These are phyloP conservation scores for Lithospermum erythrorhizon DNA, from an alignment of 257 asterid species.

Conservation along the genomic window DNA sequence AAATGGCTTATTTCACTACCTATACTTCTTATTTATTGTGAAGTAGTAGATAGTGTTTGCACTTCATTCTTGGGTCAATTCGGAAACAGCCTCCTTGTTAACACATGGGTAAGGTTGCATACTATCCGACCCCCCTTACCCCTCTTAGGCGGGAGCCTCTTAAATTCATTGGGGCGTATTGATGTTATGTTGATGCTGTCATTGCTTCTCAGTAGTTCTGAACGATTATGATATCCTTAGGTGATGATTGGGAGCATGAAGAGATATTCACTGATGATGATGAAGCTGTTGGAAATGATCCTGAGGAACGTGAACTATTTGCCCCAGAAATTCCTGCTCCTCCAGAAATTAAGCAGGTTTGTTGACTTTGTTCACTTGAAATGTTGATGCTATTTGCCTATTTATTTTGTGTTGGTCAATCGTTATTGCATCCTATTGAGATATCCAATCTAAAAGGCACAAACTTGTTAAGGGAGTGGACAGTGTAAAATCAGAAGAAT, in stretches of 20 bases:
- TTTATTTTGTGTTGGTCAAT: neutral
- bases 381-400: neutral
- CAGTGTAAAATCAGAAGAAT: neutral
- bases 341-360: constrained; percentile 94
- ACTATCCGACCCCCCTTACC: too few species aligned
- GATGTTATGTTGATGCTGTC: neutral
- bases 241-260: constrained; percentile 99
- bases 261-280: constrained; percentile 96
- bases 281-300: constrained; percentile 74
- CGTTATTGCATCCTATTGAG: neutral
- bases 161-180: too few species aligned
- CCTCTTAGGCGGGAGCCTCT: too few species aligned
- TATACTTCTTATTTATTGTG: too few species aligned
- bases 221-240: constrained; percentile 18
- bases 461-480: neutral
- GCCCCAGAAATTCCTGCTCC: constrained; percentile 98
- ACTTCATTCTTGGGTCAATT: too few species aligned
- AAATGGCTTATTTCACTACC: too few species aligned
- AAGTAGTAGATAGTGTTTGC: too few species aligned
- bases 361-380: constrained; percentile 8
- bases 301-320: constrained; percentile 78
- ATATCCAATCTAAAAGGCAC: neutral
- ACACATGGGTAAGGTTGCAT: too few species aligned
- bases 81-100: too few species aligned
- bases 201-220: constrained; percentile 1